Percentiles rank a stretch among this genome's conserved stretches.
phyloP scores from a whole-genome alignment of 2,329 filamentous ascomycete species.

The Colletotrichum brevisporum region DNA sequence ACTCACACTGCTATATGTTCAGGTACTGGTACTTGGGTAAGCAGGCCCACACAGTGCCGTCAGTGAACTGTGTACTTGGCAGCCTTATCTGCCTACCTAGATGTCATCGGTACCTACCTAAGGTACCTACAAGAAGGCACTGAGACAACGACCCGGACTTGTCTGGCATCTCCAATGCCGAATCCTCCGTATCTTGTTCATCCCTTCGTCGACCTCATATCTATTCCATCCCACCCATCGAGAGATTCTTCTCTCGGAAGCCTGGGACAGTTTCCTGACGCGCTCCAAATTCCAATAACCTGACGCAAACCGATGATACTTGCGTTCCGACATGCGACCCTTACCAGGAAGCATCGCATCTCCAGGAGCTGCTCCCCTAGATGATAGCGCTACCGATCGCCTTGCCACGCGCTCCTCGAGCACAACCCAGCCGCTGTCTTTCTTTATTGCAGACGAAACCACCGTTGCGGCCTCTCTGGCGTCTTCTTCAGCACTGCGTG shows the following conservation, averaged over 20 bases:
- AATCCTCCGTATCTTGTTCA: too few relatives aligned
- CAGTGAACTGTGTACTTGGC: too few relatives aligned
- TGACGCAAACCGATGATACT: slow-evolving; percentile 20
- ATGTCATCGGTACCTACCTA: neutral
- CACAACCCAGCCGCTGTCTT: slow-evolving; percentile 64
- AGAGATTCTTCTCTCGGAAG: neutral
- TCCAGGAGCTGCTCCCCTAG: slow-evolving; percentile 41
- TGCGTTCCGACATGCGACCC: slow-evolving; percentile 57
- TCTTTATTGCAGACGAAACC: slow-evolving; percentile 65
- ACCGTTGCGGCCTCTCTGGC: slow-evolving; percentile 58
- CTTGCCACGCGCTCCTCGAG: slow-evolving; percentile 40
- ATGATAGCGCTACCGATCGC: slow-evolving; percentile 29
- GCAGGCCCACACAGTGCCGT: too few relatives aligned
- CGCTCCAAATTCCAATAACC: neutral
- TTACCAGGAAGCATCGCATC: slow-evolving; percentile 60
- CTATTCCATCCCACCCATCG: too few relatives aligned
- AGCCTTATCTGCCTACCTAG: neutral
- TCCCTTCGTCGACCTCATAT: too few relatives aligned
- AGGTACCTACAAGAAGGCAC: too few relatives aligned
- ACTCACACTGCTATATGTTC: too few relatives aligned
- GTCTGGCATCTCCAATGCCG: too few relatives aligned
- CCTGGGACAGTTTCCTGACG: neutral
- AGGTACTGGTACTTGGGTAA: too few relatives aligned
- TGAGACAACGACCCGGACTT: too few relatives aligned
- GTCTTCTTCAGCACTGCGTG: slow-evolving; percentile 43